Evolutionary conservation across 306 rosid species (phyloP).

Genomic region (Geum urbanum): DNA sequence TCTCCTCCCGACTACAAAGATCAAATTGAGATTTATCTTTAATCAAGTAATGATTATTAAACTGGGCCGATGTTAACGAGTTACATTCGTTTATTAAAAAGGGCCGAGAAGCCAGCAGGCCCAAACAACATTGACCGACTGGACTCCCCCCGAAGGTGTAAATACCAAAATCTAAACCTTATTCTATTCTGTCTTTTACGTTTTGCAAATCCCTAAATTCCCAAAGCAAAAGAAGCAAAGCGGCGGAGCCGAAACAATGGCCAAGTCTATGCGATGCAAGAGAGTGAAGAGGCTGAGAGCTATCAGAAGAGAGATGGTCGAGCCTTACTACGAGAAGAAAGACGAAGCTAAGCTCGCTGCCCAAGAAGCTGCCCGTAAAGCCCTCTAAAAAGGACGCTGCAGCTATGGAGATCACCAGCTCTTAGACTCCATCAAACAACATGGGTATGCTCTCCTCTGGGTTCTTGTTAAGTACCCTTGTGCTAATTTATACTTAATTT

Average conservation of each 20-base stretch:
- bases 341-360: slow-evolving; percentile 86
- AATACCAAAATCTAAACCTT: background rate
- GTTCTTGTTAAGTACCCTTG: background rate
- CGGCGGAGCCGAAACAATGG: slow-evolving; percentile 42
- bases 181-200: no score
- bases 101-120: no score
- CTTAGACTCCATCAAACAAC: slow-evolving; percentile 20
- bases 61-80: no score
- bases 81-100: no score
- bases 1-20: no score
- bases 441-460: slow-evolving; percentile 36
- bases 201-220: slow-evolving; percentile 22
- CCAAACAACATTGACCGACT: background rate
- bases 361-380: slow-evolving; percentile 56
- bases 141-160: background rate
- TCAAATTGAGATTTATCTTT: no score
- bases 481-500: background rate
- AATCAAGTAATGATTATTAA: no score
- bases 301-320: slow-evolving; percentile 77
- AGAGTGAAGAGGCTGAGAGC: slow-evolving; percentile 86
- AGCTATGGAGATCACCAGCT: slow-evolving; percentile 49
- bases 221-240: slow-evolving; percentile 4
- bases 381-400: slow-evolving; percentile 22
- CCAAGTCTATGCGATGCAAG: slow-evolving; percentile 88
- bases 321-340: slow-evolving; percentile 77